Evolutionary conservation across 2,329 filamentous ascomycete genomes (phyloP), one percentile per base, ranked within the genome.

Genomic region (Teratosphaeria gauchensis): DNA sequence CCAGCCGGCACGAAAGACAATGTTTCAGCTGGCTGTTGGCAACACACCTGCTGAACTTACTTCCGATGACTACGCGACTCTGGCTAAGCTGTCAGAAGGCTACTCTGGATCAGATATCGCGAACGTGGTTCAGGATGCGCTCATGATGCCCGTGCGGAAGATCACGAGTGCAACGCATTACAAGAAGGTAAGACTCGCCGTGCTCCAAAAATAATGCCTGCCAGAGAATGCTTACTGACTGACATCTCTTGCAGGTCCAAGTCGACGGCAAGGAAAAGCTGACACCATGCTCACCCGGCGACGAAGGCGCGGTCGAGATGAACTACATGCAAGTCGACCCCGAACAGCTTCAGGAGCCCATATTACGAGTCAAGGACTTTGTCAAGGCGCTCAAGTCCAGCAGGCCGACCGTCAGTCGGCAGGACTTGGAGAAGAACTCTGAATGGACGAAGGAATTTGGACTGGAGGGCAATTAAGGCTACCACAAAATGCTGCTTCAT

Each of bases 91-190:
- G 69, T 91, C 90, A 56, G 92, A 97, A 60, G 94, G 94, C 0
- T 99, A 96, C 75, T 96, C 92, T 0, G 94, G 94, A 38, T 95
- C 89, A 63, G 94, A 99, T 83, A 97, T 99, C 67, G 85, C 83
- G 69, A 97, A 97, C 70, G 91, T 90, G 3, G 94, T 97, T 21
- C 94, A 99, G 74, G 89, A 95, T 72, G 94, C 94, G 0, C 78
- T 99, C 46, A 99, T 99, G 94, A 91, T 96, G 71, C 95, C 94
- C 1, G 89, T 99, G 62, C 83, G 94, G 62, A 95, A 96, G 76
- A 97, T 99, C 66, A 87, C 97, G 73, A 95, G 92, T 63, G 92
- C 94, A 19, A 99, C 94, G 56, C 94, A 99, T 77, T 99, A 97
- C 77, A 96, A 96, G 75, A 87, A 89, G 78, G 92, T 92, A 79